Evolutionary conservation across 805 yeast species (phyloP), one percentile per base, ranked within the genome.

Genomic region (Kodamaea leandrae): DNA sequence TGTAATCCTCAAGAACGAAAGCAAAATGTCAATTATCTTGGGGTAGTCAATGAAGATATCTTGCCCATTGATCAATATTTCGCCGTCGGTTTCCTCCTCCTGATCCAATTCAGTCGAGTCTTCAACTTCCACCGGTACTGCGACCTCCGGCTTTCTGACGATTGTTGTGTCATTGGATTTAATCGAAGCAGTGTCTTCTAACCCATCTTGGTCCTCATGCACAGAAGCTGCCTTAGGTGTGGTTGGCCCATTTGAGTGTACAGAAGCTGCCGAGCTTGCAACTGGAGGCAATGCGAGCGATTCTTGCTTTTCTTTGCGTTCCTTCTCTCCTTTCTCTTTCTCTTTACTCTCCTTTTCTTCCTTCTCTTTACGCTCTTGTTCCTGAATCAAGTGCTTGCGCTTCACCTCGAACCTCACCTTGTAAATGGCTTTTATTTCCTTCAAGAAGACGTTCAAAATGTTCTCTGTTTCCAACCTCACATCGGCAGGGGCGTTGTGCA

Each of bases 381-480:
- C 58, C 18, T 49, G 46, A 29, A 51, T 25, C 23, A 55, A 40
- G 26, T 54, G 60, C 10, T 42, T 42, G 46, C 50, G 51, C 37
- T 71, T 72, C 1, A 79, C 74, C 32, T 74, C 66, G 34, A 69
- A 63, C 55, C 81, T 83, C 26, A 91, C 78, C 47, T 82, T 82
- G 16, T 85, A 71, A n/a, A 90, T 77, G 29, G 86, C 71, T 49
- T 79, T 80, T 38, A 91, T 83, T 55, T 93, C 98, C 49, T 81
- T 84, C 23, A 93, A 66, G 44, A 93, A 77, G 3, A 78, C 74
- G 45, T 83, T 85, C 45, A 93, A 61, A 26, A 90, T 77, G 33
- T 83, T 81, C 44, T 83, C 86, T 0, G 98, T 89, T 30, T 87
- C 88, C 2, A 83, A 81, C 49, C 96, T 72, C 3, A 93, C 95